These are phyloP conservation scores for Chimonanthus salicifolius DNA, from an alignment of 164 flowering plant species.

Conservation along the genomic window DNA sequence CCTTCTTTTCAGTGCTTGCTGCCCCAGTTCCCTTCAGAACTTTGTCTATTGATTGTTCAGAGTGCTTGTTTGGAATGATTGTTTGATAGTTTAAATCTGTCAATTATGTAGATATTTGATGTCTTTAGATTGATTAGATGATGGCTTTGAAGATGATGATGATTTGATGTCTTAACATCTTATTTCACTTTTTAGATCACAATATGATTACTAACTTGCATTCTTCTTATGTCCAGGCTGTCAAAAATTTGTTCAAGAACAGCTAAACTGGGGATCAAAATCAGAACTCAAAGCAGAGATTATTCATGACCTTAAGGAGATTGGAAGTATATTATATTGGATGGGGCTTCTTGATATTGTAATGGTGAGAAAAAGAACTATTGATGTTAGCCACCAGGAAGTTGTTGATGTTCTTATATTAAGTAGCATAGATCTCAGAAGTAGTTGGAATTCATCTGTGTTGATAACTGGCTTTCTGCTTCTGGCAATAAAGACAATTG, in stretches of 20 bases:
- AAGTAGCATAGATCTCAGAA: neutral
- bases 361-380: constrained; percentile 43
- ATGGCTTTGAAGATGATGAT: too few species aligned
- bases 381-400: neutral
- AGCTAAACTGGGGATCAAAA: constrained; percentile 83
- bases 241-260: constrained; percentile 69
- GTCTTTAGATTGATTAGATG: neutral
- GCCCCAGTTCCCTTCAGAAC: too few species aligned
- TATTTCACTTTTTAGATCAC: too few species aligned
- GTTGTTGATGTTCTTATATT: neutral
- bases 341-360: constrained; percentile 95
- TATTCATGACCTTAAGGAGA: constrained; percentile 84
- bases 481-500: neutral
- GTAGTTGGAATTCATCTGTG: neutral
- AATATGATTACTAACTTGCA: neutral
- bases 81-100: neutral
- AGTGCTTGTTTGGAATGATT: neutral
- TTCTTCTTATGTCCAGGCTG: constrained; percentile 50
- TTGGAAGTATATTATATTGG: constrained; percentile 82
- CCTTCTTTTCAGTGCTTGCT: too few species aligned
- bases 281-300: constrained; percentile 75
- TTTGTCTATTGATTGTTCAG: too few species aligned
- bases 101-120: neutral
- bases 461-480: neutral
- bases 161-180: too few species aligned